Conservation (phyloP, 306 rosid genomes). For the Luffa aegyptiaca region DNA sequence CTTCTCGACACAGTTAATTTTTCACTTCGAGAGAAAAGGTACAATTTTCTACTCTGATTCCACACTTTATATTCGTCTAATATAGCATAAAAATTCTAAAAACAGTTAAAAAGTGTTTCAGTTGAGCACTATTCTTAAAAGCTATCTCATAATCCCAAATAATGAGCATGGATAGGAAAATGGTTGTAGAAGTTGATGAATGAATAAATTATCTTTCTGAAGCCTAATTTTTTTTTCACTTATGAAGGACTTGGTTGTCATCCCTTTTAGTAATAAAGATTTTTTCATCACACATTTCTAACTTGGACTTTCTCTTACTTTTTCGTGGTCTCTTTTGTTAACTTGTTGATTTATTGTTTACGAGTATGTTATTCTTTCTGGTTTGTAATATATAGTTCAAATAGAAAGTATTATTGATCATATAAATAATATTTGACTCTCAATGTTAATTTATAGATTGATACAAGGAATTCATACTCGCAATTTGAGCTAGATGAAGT, state of each 20-base stretch:
- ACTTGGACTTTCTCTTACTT: background rate
- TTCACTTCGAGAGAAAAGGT: conserved; percentile 81
- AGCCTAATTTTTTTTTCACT: background rate
- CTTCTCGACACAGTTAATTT: conserved; percentile 61
- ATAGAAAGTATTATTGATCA: no score
- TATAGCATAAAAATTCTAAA: background rate
- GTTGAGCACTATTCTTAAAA: background rate
- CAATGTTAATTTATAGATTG: no score
- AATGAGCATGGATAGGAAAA: background rate
- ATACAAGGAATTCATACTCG: no score
- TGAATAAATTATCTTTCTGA: background rate
- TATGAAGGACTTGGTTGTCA: background rate
- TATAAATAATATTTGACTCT: no score
- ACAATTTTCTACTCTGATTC: conserved; percentile 1
- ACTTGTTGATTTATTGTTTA: background rate
- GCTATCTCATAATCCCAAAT: background rate
- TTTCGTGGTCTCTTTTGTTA: background rate
- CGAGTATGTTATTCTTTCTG: background rate
- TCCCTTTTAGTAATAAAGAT: background rate
- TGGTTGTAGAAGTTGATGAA: background rate
- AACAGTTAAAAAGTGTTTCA: no score
- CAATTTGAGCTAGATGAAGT: no score
- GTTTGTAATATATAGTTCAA: no score
- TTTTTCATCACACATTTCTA: background rate
- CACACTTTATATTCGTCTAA: background rate